Evolutionary conservation across 1,139 yeast species (phyloP), one percentile per base, ranked within the genome.

Genomic region (Pichia sp.): DNA sequence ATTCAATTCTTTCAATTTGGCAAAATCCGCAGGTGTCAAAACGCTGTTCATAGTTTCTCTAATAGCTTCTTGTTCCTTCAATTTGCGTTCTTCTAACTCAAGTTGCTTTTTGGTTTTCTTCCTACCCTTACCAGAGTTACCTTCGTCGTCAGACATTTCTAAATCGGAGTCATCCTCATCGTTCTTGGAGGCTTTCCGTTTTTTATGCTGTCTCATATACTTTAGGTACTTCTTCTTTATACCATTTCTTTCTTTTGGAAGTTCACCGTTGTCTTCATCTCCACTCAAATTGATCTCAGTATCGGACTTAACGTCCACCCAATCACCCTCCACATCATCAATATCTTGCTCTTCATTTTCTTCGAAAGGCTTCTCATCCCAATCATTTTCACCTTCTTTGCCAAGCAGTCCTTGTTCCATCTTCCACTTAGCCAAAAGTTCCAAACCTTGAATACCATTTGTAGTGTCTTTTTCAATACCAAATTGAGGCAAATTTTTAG

Each of bases 11-110:
- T 90, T 95, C 63, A 93, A 77, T 72, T 92, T 92, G 62, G 96
- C 96, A 70, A 92, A 93, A 75, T 93, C 99, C 0, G 98, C 98
- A 29, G 99, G 99, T 0, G 99, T 93, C 62, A 93, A 78, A 58
- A 93, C 87, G 62, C 90, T 81, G 16, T 85, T 75, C 45, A 95
- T 84, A 47, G 90, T 68, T 54, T 85, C 85, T 59, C 76, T 75
- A 71, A 85, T 77, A 1, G 85, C 85, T 51, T 72, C 65, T 58
- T 75, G 72, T 31, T 76, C 68, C 41, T 66, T 64, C 32, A 56
- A 61, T 43, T 54, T 56, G 16, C 54, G 59, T 29, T 59, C 57
- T 34, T 72, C 72, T n/a, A 48, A 49, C 50, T 71, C 76, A 5
- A 75, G 58, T 49, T 63, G 67, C 66, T 51, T 67, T 64, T 52